A percentile compares a stretch with the other conserved stretches of the same genome.
Conservation (phyloP, 2,329 filamentous ascomycete species). For the Cordyceps fumosorosea region DNA sequence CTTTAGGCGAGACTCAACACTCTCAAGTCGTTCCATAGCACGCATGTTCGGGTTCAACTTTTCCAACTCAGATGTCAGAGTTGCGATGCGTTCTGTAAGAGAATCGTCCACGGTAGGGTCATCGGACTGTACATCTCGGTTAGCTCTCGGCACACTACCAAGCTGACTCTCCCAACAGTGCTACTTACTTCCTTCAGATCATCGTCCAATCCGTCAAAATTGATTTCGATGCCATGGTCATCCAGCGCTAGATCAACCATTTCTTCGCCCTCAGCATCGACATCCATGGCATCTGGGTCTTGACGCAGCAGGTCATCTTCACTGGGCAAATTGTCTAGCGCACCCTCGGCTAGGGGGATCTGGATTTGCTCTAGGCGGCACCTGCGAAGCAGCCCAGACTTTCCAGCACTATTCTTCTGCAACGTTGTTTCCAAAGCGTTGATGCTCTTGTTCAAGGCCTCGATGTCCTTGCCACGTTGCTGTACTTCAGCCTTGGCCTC, state of each 20-base stretch:
- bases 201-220: constrained; percentile 76
- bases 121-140: constrained; percentile 47
- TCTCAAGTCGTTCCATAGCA: constrained; percentile 83
- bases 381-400: constrained; percentile 76
- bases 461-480: constrained; percentile 78
- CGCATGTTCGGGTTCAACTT: constrained; percentile 97
- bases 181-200: constrained; percentile 68
- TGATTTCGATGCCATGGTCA: constrained; percentile 85
- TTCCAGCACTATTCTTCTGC: constrained; percentile 75
- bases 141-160: constrained; percentile 18
- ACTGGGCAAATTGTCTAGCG: constrained; percentile 79
- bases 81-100: constrained; percentile 70
- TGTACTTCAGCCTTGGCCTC: constrained; percentile 74
- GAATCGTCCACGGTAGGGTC: constrained; percentile 66
- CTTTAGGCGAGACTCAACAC: constrained; percentile 74
- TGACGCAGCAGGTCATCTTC: constrained; percentile 71
- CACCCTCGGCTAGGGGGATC: constrained; percentile 69
- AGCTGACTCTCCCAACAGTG: neutral
- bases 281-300: constrained; percentile 85
- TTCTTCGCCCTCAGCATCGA: constrained; percentile 63
- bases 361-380: constrained; percentile 93
- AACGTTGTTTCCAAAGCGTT: constrained; percentile 79
- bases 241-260: constrained; percentile 62
- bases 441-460: constrained; percentile 65
- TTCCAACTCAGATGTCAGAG: constrained; percentile 72